Base-by-base conservation (phyloP, 768 basidiomycete genomes). In the Trametes coccinea region DNA sequence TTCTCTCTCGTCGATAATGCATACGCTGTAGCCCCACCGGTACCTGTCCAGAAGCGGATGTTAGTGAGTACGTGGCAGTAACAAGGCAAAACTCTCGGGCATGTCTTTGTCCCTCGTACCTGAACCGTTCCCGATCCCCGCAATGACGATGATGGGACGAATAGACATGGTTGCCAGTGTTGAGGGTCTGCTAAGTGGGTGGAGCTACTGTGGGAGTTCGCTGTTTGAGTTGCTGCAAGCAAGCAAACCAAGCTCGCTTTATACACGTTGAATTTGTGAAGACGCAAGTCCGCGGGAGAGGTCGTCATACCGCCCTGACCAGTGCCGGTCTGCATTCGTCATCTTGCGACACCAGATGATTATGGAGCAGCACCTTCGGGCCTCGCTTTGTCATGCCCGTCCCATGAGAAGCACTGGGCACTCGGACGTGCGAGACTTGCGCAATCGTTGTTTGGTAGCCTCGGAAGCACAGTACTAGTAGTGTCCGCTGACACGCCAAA, bases 21-120 rank as follows among this genome's bases (percentile, higher is more conserved):
- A 37, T 63, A 79, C 78, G 78, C 78, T 27, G 77, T 68, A 3
- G 77, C 70, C 27, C 69, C 77, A 27, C 78, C 78, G 33, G 76
- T 78, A 29, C 78, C 78, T 77, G 34, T 37, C 6, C 5, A 37
- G 11, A 6, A 37, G 34, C 11, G 34, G 5, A 37, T 5, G 34
- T 6, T 37, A 6, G 34, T 2, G 11, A 5, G 34, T 37, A 6
- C 34, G 34, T 37, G 34, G 5, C 34, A 37, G 34, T 22, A 22
- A 22, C 22, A 22, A 22, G 22, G 22, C 22, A 37, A 37, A 37
- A 6, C 1, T 37, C 6, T 6, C 34, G 34, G 11, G 11, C 6
- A 37, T 37, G 34, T 37, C 34, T 5, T 22, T 11, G 34, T 11
- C 34, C 6, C 5, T 37, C 34, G 34, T 57, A 75, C 79, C 79